Evolutionary conservation across 2,329 filamentous ascomycete genomes (phyloP).

Genomic region (Ophiocordyceps polyrhachis-furcata): DNA sequence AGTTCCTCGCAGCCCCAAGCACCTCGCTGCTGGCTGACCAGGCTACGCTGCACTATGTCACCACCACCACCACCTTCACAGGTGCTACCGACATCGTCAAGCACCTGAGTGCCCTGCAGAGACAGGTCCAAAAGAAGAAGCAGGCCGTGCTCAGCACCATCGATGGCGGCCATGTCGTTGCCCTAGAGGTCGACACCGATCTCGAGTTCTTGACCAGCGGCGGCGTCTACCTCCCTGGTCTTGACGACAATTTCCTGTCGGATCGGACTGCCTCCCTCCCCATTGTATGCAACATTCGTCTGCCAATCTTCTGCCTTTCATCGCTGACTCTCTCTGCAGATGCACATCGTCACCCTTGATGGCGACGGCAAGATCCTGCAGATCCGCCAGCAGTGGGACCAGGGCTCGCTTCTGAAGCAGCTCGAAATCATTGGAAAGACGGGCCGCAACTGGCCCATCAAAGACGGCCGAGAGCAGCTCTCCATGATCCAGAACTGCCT

Average conservation of each 20-base stretch:
- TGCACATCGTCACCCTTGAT: slow-evolving; percentile 80
- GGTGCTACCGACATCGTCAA: slow-evolving; percentile 62
- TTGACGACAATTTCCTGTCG: slow-evolving; percentile 87
- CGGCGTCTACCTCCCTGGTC: slow-evolving; percentile 67
- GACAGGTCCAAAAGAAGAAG: slow-evolving; percentile 65
- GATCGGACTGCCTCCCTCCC: slow-evolving; percentile 64
- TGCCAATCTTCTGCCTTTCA: slow-evolving; percentile 1
- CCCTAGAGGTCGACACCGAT: slow-evolving; percentile 68
- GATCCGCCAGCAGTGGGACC: slow-evolving; percentile 88
- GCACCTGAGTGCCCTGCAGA: slow-evolving; percentile 54
- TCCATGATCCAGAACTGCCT: slow-evolving; percentile 50
- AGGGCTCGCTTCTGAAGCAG: slow-evolving; percentile 80
- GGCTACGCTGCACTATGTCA: slow-evolving; percentile 71
- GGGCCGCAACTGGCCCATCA: slow-evolving; percentile 88
- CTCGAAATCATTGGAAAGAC: slow-evolving; percentile 83
- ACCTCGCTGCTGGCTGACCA: slow-evolving; percentile 42
- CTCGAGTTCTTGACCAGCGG: slow-evolving; percentile 68
- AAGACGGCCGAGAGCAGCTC: slow-evolving; percentile 68
- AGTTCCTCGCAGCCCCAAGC: slow-evolving; percentile 51
- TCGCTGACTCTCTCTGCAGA: slow-evolving; percentile 25
- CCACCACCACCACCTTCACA: slow-evolving; percentile 59
- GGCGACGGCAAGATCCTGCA: slow-evolving; percentile 59
- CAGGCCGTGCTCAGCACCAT: slow-evolving; percentile 58
- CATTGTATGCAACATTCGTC: slow-evolving; percentile 41
- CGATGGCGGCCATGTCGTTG: slow-evolving; percentile 51